Percentiles rank a stretch among this genome's conserved stretches.
phyloP scores from a whole-genome alignment of 768 basidiomycete genomes.

The Aureoboletus auriporus region DNA sequence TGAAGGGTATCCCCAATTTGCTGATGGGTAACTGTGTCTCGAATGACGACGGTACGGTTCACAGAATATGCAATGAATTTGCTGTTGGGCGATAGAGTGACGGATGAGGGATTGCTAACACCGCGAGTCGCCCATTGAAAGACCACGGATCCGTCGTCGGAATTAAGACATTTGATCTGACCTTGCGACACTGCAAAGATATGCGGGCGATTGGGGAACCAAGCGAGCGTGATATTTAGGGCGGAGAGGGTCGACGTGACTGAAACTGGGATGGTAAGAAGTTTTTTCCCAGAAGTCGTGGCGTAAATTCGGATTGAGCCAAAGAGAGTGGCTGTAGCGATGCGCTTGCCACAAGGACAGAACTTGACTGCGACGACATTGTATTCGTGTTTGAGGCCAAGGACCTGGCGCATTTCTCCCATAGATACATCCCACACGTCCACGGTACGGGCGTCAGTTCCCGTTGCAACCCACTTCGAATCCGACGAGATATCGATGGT shows the following conservation, averaged over 20 bases:
- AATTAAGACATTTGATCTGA: slow-evolving; percentile 14
- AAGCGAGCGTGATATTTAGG: slow-evolving; percentile 6
- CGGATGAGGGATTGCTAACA: slow-evolving; percentile 6
- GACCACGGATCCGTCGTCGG: slow-evolving; percentile 10
- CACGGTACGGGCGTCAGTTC: slow-evolving; percentile 10
- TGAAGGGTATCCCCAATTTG: slow-evolving; percentile 9
- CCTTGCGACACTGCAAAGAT: slow-evolving; percentile 15
- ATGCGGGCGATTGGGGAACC: slow-evolving; percentile 8
- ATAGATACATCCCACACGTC: slow-evolving; percentile 16
- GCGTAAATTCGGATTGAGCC: slow-evolving; percentile 15
- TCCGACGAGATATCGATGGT: slow-evolving; percentile 16
- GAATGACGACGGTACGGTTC: slow-evolving; percentile 6
- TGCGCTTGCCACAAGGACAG: slow-evolving; percentile 15
- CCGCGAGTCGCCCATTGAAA: slow-evolving; percentile 14
- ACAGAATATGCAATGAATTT: slow-evolving; percentile 15
- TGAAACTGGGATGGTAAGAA: slow-evolving; percentile 13
- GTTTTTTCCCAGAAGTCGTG: slow-evolving; percentile 6
- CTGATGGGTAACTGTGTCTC: slow-evolving; percentile 6
- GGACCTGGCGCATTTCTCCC: slow-evolving; percentile 1
- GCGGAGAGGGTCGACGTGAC: slow-evolving; percentile 3
- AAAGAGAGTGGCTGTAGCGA: slow-evolving; percentile 18
- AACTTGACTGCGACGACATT: slow-evolving; percentile 17
- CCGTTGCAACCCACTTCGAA: slow-evolving; percentile 16
- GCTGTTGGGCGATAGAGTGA: slow-evolving; percentile 8
- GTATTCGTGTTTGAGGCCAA: slow-evolving; percentile 13